These are phyloP conservation scores for Fraxinus sp. DNA, from an alignment of 305 asterid species.

Conservation along the genomic window DNA sequence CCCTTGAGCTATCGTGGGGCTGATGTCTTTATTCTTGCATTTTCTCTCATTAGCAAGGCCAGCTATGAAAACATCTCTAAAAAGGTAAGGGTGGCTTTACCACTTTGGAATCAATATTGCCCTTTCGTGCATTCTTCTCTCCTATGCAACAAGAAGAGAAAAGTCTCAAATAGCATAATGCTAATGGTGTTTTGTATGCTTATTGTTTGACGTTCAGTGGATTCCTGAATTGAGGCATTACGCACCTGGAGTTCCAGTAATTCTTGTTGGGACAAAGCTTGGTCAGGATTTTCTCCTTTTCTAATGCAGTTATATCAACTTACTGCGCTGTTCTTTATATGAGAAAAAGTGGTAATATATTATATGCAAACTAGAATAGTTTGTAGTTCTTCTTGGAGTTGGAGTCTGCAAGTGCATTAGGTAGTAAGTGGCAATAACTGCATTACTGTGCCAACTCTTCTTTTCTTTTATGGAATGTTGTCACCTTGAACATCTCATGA, in stretches of 20 bases:
- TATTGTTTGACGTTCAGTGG: conserved; percentile 43
- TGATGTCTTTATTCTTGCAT: conserved; percentile 58
- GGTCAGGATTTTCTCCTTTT: conserved; percentile 42
- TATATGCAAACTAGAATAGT: not conserved
- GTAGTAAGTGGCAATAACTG: not conserved
- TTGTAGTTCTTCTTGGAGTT: not conserved
- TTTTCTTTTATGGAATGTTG: not conserved
- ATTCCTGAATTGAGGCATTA: conserved; percentile 66
- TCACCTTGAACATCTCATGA: not conserved
- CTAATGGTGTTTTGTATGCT: conserved; percentile 18
- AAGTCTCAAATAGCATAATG: conserved; percentile 1
- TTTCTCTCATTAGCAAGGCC: conserved; percentile 62
- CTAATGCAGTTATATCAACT: not conserved
- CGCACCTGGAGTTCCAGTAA: conserved; percentile 65
- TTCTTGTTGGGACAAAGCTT: conserved; percentile 66
- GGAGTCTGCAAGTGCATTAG: not conserved
- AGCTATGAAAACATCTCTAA: conserved; percentile 58
- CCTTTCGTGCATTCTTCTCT: not conserved
- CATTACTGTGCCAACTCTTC: not conserved
- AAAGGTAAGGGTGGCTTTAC: conserved; percentile 37
- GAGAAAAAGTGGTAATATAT: not conserved
- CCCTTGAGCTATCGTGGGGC: conserved; percentile 64
- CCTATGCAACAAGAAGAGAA: not conserved
- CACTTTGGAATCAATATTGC: not conserved
- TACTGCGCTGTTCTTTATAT: not conserved